Evolutionary conservation across 208 protist species (phyloP), one percentile per base, ranked within the genome.

Genomic region (Naegleria gruberi): DNA sequence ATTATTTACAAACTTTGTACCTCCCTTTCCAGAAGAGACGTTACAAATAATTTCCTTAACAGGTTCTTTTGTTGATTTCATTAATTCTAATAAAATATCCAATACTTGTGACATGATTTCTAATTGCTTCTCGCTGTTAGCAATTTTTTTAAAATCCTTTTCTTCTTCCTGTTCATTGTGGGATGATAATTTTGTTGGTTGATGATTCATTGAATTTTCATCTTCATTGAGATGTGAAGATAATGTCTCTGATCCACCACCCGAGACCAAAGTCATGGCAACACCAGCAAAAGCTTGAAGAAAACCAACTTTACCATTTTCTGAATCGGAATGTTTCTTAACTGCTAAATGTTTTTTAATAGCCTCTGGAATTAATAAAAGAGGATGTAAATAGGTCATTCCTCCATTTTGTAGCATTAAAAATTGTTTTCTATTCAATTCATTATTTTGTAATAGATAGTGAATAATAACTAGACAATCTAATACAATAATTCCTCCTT

Each of bases 391-490:
- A 77, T 37, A 37, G 10, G 17, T 37, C 17, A 77, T 77, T 77
- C 65, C 51, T 30, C 2, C 7, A 77, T 77, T 77, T 77, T 77
- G 65, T 19, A 77, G 30, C 65, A 77, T 77, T 77, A 77, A 37
- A 77, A 77, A 77, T 77, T 77, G 65, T 77, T 77, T 77, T 77
- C 65, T 10, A 88, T 88, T 88, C 6, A 43, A 65, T 65, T 55
- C 45, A 88, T 88, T 88, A 43, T 88, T 26, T 34, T 43, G 15
- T 26, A 88, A 65, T 40, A 88, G 26, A 88, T 88, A n/a, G 26
- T 42, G 43, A 44, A 88, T 65, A 65, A 65, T 88, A 45, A 41
- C 4, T 4, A 65, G 15, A 42, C 84, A 88, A 42, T 65, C 26
- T 40, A 40, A 7, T 23, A 88, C 34, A 26, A 43, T 23, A 43